A percentile compares a stretch with the other conserved stretches of the same genome.
Evolutionary conservation across 2,329 filamentous ascomycete genomes (phyloP).

Genomic region (Orbilia brochopaga): DNA sequence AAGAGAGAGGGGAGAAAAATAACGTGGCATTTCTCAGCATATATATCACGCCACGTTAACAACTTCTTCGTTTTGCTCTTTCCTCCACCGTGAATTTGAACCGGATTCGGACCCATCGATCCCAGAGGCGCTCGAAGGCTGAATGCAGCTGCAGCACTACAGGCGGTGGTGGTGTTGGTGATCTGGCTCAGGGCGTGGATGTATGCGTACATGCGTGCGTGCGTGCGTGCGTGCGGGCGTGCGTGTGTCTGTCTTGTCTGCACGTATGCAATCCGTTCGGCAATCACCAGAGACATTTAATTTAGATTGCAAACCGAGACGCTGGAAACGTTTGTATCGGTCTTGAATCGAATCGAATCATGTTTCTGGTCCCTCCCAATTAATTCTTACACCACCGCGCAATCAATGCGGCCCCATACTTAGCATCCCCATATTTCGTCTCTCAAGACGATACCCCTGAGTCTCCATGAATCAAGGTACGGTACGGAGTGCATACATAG

Average conservation of each 20-base stretch:
- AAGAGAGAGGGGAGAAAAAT: constrained; percentile 5
- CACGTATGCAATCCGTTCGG: neutral
- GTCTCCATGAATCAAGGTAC: neutral
- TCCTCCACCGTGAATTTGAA: neutral
- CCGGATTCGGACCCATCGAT: neutral
- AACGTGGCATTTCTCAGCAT: constrained; percentile 22
- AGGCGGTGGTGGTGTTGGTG: neutral
- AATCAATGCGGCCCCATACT: too few relatives aligned
- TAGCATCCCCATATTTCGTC: neutral
- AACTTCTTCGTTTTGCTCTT: neutral
- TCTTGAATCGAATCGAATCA: constrained; percentile 3
- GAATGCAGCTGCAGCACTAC: constrained; percentile 7
- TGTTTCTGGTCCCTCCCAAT: neutral
- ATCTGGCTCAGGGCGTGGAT: neutral
- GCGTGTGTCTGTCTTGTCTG: neutral
- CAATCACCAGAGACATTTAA: constrained; percentile 6
- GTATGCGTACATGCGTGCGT: too few relatives aligned
- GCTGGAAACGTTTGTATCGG: neutral
- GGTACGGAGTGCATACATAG: too few relatives aligned
- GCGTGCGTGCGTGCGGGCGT: too few relatives aligned
- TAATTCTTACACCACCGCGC: neutral
- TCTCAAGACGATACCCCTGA: neutral
- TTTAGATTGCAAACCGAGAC: constrained; percentile 2
- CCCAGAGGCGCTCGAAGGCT: constrained; percentile 7
- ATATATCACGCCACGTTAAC: constrained; percentile 21